Evolutionary conservation across 2,329 filamentous ascomycete genomes (phyloP), one percentile per base, ranked within the genome.

Genomic region (Sclerotinia borealis): DNA sequence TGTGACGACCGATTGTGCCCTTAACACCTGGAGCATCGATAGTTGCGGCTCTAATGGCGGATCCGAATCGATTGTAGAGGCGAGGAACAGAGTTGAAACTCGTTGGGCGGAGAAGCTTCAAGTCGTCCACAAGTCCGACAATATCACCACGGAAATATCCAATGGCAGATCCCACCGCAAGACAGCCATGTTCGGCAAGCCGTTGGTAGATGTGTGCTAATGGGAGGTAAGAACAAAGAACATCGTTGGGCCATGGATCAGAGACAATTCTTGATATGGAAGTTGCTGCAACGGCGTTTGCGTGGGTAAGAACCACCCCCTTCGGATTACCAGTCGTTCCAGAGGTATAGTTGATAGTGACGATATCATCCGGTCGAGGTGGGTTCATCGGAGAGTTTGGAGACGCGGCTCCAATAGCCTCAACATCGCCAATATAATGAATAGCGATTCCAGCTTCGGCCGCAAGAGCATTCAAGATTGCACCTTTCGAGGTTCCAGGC

Each of bases 101-200:
- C 15, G 89, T 95, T 0, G 95, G 95, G 64, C 87, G 85, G 63
- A 99, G 81, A 45, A 92, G 76, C 80, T 98, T 96, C 78, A 99
- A 77, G 73, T 99, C 95, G 64, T 99, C 95, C 0, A 96, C 87
- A 22, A 99, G 80, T 67, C 90, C 90, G 15, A 90, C 74, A 66
- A 97, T 88, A 73, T 97, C 92, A 61, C 95, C 95, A 70, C 95
- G 91, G 83, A 97, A 99, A 77, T 93, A 99, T 15, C 93, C 95
- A 70, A 97, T 87, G 10, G 85, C 79, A 39, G 85, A 85, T 61
- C 92, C 93, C 59, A 85, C 82, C 71, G 89, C 85, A 19, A 97
- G 80, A 17, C 85, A 84, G 4, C 81, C 80, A 75, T 96, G 90
- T 75, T 99, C 95, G 47, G 87, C 81, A 69, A 97, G 81, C 62